Percentiles rank a stretch among this genome's conserved stretches.
Conservation (phyloP, 164 flowering plant genomes). For the Chloranthus sessilifolius region DNA sequence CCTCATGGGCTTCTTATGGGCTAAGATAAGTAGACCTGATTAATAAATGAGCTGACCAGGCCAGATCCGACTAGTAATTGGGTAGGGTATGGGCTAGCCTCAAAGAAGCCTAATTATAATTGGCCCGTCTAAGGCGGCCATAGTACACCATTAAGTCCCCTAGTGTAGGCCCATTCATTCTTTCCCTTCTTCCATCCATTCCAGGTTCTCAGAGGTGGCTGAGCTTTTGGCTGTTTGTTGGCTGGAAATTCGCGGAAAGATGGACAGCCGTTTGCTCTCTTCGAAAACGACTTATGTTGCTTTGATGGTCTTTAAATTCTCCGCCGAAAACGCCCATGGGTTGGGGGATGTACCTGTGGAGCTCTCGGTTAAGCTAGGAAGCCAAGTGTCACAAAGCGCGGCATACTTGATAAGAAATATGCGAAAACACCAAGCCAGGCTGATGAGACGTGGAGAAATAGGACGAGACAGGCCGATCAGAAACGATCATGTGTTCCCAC, state of each 20-base stretch:
- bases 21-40: too few relatives aligned
- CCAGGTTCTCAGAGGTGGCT: constrained; percentile 40
- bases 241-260: constrained; percentile 34
- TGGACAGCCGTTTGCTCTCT: constrained; percentile 25
- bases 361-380: constrained; percentile 9
- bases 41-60: too few relatives aligned
- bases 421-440: not conserved
- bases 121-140: too few relatives aligned
- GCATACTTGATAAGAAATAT: not conserved
- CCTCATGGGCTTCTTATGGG: too few relatives aligned
- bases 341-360: constrained; percentile 20
- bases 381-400: not conserved
- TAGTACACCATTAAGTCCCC: constrained; percentile 34
- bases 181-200: not conserved
- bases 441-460: not conserved
- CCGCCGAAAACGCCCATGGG: constrained; percentile 6
- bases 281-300: constrained; percentile 27
- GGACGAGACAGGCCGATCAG: not conserved
- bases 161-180: constrained; percentile 31
- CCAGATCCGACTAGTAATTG: too few relatives aligned
- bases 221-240: constrained; percentile 32
- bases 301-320: constrained; percentile 24
- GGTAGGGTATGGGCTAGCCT: too few relatives aligned
- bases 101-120: too few relatives aligned
- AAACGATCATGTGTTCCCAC: too few relatives aligned